Conservation (phyloP, 2,329 filamentous ascomycete species). For the Onygenales sp. region DNA sequence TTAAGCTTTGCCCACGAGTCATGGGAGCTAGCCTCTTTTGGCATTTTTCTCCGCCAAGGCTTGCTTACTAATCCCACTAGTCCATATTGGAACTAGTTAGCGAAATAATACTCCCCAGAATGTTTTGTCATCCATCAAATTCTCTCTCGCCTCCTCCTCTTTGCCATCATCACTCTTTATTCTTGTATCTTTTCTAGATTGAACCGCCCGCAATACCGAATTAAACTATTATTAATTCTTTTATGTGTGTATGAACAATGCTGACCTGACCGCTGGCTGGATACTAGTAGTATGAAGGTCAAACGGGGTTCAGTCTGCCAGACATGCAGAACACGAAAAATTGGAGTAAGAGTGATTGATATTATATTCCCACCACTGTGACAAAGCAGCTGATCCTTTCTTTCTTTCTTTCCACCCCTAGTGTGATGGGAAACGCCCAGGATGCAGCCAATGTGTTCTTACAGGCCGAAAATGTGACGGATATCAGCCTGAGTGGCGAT, state of each 20-base stretch:
- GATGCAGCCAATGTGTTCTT: constrained; percentile 17
- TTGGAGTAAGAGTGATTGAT: constrained; percentile 9
- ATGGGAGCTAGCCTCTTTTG: too few species aligned
- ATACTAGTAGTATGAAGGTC: constrained; percentile 9
- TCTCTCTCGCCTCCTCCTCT: too few species aligned
- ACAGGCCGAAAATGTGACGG: constrained; percentile 16
- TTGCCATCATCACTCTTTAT: too few species aligned
- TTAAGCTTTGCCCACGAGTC: neutral
- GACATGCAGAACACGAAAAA: constrained; percentile 14
- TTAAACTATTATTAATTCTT: neutral
- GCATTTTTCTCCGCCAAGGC: too few species aligned
- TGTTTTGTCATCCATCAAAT: too few species aligned
- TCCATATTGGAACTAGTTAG: too few species aligned
- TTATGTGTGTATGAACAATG: neutral
- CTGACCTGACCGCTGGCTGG: neutral
- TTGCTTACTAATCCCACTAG: too few species aligned
- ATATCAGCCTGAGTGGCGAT: constrained; percentile 14
- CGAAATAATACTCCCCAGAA: too few species aligned
- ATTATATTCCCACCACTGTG: too few species aligned
- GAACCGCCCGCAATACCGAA: too few species aligned
- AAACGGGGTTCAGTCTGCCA: constrained; percentile 11
- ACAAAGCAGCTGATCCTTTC: too few species aligned
- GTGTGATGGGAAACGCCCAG: constrained; percentile 20
- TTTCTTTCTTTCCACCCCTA: constrained; percentile 1
- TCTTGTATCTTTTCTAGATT: too few species aligned